A percentile compares a stretch with the other conserved stretches of the same genome.
These are phyloP conservation scores for Neopestalotiopsis sp. DNA, from an alignment of 2,329 filamentous ascomycete genomes.

Conservation along the genomic window DNA sequence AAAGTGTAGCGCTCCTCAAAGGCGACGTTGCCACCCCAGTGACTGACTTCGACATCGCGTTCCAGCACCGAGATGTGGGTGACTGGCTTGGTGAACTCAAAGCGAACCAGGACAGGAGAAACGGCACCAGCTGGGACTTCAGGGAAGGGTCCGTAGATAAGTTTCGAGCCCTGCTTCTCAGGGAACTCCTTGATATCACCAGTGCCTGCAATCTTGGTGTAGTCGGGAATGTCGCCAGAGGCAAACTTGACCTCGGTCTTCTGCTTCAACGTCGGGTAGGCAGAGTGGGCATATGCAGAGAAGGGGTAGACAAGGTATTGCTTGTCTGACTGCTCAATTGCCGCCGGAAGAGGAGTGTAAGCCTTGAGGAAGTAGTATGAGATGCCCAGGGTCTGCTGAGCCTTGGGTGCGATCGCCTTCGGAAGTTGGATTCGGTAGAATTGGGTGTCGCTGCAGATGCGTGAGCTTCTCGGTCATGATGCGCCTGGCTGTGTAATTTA, in stretches of 20 bases:
- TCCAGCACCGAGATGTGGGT: conserved; percentile 80
- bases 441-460: conserved; percentile 64
- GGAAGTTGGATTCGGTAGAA: conserved; percentile 87
- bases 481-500: conserved; percentile 35
- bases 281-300: conserved; percentile 82
- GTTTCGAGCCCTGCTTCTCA: conserved; percentile 81
- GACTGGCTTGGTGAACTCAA: conserved; percentile 94
- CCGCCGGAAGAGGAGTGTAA: conserved; percentile 79
- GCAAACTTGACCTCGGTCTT: conserved; percentile 96
- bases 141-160: conserved; percentile 89
- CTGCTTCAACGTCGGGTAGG: conserved; percentile 87
- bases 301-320: conserved; percentile 89
- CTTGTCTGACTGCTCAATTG: conserved; percentile 82
- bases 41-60: conserved; percentile 92
- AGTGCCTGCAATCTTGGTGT: conserved; percentile 73
- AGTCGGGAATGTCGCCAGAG: conserved; percentile 79
- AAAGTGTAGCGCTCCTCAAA: conserved; percentile 94
- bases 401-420: conserved; percentile 73
- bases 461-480: conserved; percentile 27
- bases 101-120: conserved; percentile 79
- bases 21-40: conserved; percentile 97
- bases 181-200: conserved; percentile 68
- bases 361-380: conserved; percentile 81
- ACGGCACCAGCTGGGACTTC: conserved; percentile 78
- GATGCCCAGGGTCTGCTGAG: conserved; percentile 86